Evolutionary conservation across 192 early-diverging fungal genomes (phyloP).

Genomic region (Phycomyces nitens): DNA sequence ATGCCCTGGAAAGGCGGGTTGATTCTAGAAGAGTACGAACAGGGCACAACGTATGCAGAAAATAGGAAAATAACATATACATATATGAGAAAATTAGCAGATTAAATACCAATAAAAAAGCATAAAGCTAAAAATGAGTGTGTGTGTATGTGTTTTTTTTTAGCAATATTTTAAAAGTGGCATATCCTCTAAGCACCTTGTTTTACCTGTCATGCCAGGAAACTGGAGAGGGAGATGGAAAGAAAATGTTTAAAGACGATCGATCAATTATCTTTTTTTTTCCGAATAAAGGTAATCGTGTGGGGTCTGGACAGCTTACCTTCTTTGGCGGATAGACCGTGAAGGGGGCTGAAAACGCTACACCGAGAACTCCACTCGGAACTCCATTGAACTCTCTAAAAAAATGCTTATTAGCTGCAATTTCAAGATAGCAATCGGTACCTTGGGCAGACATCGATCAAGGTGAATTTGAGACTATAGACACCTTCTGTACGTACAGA

Average conservation of each 20-base stretch:
- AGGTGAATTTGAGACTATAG: slow-evolving; percentile 63
- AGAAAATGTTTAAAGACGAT: too few species aligned
- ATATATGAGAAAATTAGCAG: background rate
- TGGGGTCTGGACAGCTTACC: slow-evolving; percentile 4
- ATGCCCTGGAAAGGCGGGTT: slow-evolving; percentile 8
- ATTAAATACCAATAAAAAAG: too few species aligned
- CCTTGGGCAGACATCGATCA: slow-evolving; percentile 49
- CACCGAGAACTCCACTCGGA: slow-evolving; percentile 40
- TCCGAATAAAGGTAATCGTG: too few species aligned
- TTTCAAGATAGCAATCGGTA: background rate
- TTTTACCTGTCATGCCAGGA: slow-evolving; percentile 78
- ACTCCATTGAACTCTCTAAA: slow-evolving; percentile 41
- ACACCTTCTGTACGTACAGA: slow-evolving; percentile 68
- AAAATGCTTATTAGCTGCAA: slow-evolving; percentile 45
- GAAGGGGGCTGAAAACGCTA: slow-evolving; percentile 57
- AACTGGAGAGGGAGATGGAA: slow-evolving; percentile 37
- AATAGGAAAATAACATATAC: background rate
- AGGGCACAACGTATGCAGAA: too few species aligned
- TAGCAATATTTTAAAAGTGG: too few species aligned
- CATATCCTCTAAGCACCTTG: too few species aligned
- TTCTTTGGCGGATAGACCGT: slow-evolving; percentile 76
- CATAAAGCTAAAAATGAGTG: background rate
- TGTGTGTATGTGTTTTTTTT: background rate
- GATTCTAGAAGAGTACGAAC: slow-evolving; percentile 4
- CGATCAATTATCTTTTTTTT: too few species aligned